These are phyloP conservation scores for Saccharomyces eubayanus DNA, from an alignment of 805 yeast genomes.

Conservation along the genomic window DNA sequence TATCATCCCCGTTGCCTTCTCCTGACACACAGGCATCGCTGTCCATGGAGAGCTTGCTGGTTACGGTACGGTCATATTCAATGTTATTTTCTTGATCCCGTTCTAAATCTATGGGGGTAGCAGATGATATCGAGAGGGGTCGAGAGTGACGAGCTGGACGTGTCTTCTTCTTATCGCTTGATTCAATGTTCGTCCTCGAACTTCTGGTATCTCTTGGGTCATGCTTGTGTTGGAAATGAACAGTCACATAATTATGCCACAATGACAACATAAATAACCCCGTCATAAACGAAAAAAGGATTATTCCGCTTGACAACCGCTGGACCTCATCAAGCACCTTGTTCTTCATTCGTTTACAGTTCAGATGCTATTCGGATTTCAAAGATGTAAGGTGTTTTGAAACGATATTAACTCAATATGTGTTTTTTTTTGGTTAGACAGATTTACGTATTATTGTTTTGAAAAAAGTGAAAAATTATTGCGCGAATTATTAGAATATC, in stretches of 20 bases:
- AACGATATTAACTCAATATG: not conserved
- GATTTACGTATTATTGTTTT: not conserved
- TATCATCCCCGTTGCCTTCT: not conserved
- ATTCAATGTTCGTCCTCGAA: constrained; percentile 16
- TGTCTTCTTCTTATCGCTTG: constrained; percentile 5
- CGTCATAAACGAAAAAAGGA: constrained; percentile 13
- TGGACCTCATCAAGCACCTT: constrained; percentile 4
- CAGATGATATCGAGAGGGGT: constrained; percentile 13
- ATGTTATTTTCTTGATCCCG: constrained; percentile 22
- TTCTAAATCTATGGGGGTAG: constrained; percentile 17
- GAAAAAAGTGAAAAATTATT: not conserved
- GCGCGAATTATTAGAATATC: not conserved
- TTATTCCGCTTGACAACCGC: constrained; percentile 4
- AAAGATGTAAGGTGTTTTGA: not conserved
- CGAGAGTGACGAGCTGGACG: constrained; percentile 6
- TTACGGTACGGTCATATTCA: constrained; percentile 26
- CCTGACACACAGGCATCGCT: not conserved
- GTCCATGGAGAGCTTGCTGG: constrained; percentile 6
- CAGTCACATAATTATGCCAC: constrained; percentile 25
- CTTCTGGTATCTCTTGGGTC: constrained; percentile 27
- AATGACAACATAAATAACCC: constrained; percentile 24
- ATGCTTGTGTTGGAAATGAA: constrained; percentile 17
- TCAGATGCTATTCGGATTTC: not conserved
- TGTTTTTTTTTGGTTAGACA: not conserved
- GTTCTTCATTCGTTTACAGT: not conserved